Conservation (phyloP, 768 basidiomycete species). For the Fistulinella prunicolor region DNA sequence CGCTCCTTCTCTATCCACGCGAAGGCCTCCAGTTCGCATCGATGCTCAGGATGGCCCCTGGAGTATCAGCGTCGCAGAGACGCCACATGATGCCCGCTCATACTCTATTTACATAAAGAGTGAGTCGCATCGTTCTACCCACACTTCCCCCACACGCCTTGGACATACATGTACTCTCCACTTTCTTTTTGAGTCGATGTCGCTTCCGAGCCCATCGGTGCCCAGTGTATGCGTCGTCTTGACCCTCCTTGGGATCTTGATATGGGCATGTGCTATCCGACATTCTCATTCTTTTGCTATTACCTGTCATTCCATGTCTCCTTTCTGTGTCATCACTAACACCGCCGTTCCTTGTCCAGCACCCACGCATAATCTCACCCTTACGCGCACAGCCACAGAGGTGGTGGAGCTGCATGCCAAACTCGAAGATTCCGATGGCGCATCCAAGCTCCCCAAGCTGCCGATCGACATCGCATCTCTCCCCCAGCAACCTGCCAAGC, state of each 20-base stretch:
- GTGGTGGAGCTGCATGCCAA: conserved; percentile 80
- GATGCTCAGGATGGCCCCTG: conserved; percentile 81
- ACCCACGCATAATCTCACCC: conserved; percentile 85
- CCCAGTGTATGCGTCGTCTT: conserved; percentile 16
- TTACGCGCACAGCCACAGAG: conserved; percentile 74
- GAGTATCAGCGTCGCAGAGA: conserved; percentile 87
- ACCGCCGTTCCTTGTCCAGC: conserved; percentile 46
- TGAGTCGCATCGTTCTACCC: conserved; percentile 41
- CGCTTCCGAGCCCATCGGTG: conserved; percentile 28
- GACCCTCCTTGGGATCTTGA: conserved; percentile 14
- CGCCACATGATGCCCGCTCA: conserved; percentile 62
- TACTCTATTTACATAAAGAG: conserved; percentile 91
- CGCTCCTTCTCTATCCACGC: conserved; percentile 38
- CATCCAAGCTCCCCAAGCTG: conserved; percentile 53
- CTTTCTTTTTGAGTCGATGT: conserved; percentile 24
- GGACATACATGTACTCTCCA: conserved; percentile 15
- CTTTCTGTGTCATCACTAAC: conserved; percentile 27
- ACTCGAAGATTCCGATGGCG: conserved; percentile 63
- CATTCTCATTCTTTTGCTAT: conserved; percentile 14
- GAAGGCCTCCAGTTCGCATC: conserved; percentile 56
- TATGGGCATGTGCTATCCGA: conserved; percentile 11
- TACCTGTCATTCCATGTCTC: conserved; percentile 15
- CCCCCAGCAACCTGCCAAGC: conserved; percentile 54
- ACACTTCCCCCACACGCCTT: conserved; percentile 20
- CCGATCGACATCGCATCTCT: conserved; percentile 57